Conservation (phyloP, 2,329 filamentous ascomycete species). For the Hymenoscyphus occultus region DNA sequence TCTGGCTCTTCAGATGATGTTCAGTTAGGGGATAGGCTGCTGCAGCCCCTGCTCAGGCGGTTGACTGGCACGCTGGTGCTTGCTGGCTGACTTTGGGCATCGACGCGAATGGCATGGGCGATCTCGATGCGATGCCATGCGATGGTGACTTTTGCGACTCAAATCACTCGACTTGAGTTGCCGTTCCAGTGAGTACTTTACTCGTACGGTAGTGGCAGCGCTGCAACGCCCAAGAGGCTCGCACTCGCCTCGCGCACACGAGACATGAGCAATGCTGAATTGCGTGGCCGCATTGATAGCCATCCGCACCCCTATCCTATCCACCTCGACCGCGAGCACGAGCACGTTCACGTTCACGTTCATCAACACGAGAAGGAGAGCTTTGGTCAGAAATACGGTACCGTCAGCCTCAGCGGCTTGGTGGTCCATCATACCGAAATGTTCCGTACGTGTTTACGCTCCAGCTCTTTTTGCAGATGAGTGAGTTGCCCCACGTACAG, state of each 20-base stretch:
- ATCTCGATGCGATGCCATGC: background rate
- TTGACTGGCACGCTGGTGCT: background rate
- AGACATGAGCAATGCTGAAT: background rate
- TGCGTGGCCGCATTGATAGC: slow-evolving; percentile 1
- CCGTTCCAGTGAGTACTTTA: background rate
- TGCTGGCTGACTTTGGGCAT: background rate
- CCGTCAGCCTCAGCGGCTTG: background rate
- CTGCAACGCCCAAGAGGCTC: background rate
- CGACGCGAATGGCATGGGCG: background rate
- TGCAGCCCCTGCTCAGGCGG: background rate
- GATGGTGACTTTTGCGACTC: no score
- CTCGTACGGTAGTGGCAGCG: no score
- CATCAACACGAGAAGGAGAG: background rate
- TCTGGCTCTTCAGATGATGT: background rate
- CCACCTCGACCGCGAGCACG: background rate
- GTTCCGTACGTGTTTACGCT: background rate
- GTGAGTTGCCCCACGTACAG: no score
- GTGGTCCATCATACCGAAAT: no score
- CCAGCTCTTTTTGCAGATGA: no score
- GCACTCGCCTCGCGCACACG: background rate
- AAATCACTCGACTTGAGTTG: background rate
- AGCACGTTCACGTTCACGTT: background rate
- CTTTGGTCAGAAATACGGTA: background rate
- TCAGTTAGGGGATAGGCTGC: background rate
- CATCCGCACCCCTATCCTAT: background rate